Conservation (phyloP, 257 asterid species). For the Capsicum chinense region DNA sequence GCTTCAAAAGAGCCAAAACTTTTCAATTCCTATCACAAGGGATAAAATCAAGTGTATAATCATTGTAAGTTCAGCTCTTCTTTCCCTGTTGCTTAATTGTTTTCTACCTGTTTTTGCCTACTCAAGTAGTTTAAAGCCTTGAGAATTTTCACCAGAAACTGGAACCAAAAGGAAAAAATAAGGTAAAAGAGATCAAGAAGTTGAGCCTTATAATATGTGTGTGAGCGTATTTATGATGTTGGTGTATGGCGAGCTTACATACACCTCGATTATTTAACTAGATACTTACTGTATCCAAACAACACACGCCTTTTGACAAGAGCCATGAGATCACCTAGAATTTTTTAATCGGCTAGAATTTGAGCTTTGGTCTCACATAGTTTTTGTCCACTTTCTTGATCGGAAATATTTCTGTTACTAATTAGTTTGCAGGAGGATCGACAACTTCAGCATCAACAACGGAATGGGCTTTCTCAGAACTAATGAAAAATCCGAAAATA, state of each 20-base stretch:
- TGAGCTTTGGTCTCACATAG: background rate
- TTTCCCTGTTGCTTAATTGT: background rate
- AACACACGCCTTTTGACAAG: background rate
- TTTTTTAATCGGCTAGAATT: background rate
- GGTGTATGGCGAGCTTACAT: background rate
- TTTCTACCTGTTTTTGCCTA: background rate
- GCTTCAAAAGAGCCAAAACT: conserved; percentile 27
- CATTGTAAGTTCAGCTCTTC: conserved; percentile 25
- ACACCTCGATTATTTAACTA: background rate
- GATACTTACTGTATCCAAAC: background rate
- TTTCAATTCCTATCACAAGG: conserved; percentile 35
- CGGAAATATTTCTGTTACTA: background rate
- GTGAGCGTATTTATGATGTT: background rate
- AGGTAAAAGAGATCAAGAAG: background rate
- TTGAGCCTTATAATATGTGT: background rate
- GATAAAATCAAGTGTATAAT: conserved; percentile 38
- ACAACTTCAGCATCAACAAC: conserved; percentile 32
- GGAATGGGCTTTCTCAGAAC: conserved; percentile 42
- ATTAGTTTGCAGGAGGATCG: conserved; percentile 29
- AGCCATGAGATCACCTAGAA: background rate
- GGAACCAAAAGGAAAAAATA: too few species aligned
- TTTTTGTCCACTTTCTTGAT: background rate
- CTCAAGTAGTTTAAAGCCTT: background rate
- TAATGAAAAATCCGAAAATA: conserved; percentile 34
- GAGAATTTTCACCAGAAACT: background rate